These are phyloP conservation scores for Aspergillus caelatus DNA, from an alignment of 2,329 filamentous ascomycete species.

Conservation along the genomic window DNA sequence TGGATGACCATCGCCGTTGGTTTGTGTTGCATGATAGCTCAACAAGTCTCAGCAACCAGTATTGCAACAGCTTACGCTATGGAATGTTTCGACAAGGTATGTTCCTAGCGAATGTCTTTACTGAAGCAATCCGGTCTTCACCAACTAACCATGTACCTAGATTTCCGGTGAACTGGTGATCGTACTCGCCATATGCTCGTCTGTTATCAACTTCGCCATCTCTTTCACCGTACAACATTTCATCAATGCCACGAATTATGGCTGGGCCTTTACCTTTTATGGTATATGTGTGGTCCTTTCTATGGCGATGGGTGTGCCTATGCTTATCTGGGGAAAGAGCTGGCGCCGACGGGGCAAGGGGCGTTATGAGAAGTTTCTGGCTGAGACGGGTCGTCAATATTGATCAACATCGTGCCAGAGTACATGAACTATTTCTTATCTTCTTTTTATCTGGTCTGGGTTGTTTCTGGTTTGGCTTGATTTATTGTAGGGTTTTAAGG, in stretches of 20 bases:
- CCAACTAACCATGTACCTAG: constrained; percentile 15
- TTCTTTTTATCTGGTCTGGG: not conserved
- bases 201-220: constrained; percentile 39
- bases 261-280: constrained; percentile 39
- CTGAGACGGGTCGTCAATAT: constrained; percentile 19
- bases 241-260: constrained; percentile 39
- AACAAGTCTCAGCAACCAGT: constrained; percentile 44
- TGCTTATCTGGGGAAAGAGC: constrained; percentile 37
- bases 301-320: constrained; percentile 30
- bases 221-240: constrained; percentile 45
- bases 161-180: constrained; percentile 43
- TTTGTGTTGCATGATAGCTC: constrained; percentile 43
- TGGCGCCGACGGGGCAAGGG: constrained; percentile 33
- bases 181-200: constrained; percentile 41
- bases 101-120: not conserved
- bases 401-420: not conserved
- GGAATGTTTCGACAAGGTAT: constrained; percentile 43
- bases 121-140: not conserved
- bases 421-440: not conserved
- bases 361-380: constrained; percentile 31
- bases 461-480: not conserved
- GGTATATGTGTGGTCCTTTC: constrained; percentile 32
- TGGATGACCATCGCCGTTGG: constrained; percentile 43
- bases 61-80: constrained; percentile 47
- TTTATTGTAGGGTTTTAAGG: not conserved